Evolutionary conservation across 129 eudicot genomes (phyloP).

Genomic region (Pittosporum tobira): DNA sequence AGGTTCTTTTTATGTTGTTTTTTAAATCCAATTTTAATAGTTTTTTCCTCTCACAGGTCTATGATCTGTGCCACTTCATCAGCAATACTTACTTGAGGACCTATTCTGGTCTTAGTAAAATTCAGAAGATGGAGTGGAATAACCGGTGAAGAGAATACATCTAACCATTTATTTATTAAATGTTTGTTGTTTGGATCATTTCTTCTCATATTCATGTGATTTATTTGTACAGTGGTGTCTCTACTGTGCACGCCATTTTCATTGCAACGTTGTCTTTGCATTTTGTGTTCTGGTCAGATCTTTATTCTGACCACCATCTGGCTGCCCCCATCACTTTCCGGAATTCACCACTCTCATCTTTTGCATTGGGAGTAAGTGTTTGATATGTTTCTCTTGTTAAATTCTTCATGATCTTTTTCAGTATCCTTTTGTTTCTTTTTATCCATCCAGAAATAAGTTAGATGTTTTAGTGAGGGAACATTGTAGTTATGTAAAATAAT

Average conservation of each 20-base stretch:
- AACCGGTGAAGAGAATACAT: constrained; percentile 46
- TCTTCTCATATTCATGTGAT: neutral
- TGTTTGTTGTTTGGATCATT: neutral
- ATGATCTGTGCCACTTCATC: constrained; percentile 65
- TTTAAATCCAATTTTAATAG: neutral
- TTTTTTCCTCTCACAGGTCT: constrained; percentile 39
- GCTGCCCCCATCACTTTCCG: constrained; percentile 51
- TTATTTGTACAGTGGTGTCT: constrained; percentile 62
- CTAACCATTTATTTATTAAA: neutral
- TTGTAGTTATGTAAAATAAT: no score
- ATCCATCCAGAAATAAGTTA: no score
- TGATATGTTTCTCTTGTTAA: constrained; percentile 5
- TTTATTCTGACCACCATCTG: constrained; percentile 45
- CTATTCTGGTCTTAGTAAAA: constrained; percentile 61
- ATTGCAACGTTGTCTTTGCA: constrained; percentile 64
- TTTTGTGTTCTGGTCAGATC: constrained; percentile 84
- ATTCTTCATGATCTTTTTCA: no score
- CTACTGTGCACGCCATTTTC: constrained; percentile 77
- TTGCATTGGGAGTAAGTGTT: constrained; percentile 78
- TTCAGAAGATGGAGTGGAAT: constrained; percentile 84
- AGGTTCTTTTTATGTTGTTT: neutral
- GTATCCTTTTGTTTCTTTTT: no score
- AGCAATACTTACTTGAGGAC: constrained; percentile 67
- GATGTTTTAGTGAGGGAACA: no score
- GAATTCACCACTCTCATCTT: constrained; percentile 63